Evolutionary conservation across 1,284 basidiomycete genomes (phyloP).

Genomic region (Leccinum fallax): DNA sequence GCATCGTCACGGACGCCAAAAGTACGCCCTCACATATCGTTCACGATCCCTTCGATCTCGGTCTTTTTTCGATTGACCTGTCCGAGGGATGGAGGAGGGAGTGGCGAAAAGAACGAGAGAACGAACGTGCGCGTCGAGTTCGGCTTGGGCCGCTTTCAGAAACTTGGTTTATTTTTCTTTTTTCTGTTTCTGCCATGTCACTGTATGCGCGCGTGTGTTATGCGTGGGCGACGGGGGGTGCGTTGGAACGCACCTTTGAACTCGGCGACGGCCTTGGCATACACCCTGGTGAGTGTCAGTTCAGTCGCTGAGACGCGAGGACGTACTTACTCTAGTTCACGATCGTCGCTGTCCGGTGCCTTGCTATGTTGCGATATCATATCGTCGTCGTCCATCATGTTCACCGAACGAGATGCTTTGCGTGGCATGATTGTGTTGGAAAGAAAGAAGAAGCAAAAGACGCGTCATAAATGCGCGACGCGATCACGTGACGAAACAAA

Average conservation of each 20-base stretch:
- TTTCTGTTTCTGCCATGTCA: slow-evolving; percentile 44
- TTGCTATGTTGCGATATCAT: slow-evolving; percentile 23
- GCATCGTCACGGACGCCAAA: background rate
- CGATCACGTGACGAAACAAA: slow-evolving; percentile 29
- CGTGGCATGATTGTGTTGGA: slow-evolving; percentile 19
- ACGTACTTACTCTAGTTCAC: slow-evolving; percentile 29
- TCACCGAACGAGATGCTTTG: slow-evolving; percentile 15
- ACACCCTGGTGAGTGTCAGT: slow-evolving; percentile 18
- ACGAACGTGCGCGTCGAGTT: slow-evolving; percentile 36
- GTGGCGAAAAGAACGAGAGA: background rate
- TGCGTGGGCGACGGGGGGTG: background rate
- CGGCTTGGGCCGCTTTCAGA: slow-evolving; percentile 29
- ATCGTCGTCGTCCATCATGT: slow-evolving; percentile 16
- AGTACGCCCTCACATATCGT: slow-evolving; percentile 30
- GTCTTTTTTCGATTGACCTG: slow-evolving; percentile 26
- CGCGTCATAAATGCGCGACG: background rate
- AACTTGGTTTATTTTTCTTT: slow-evolving; percentile 38
- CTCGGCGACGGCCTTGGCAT: slow-evolving; percentile 35
- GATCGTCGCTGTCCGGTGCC: slow-evolving; percentile 29
- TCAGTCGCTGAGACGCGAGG: no score
- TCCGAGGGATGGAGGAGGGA: background rate
- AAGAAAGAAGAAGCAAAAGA: background rate
- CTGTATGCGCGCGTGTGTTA: slow-evolving; percentile 22
- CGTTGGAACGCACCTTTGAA: slow-evolving; percentile 30
- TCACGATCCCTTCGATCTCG: slow-evolving; percentile 24